Percentiles rank a stretch among this genome's conserved stretches.
Conservation (phyloP, 2,329 filamentous ascomycete genomes). For the Fusarium falciforme region DNA sequence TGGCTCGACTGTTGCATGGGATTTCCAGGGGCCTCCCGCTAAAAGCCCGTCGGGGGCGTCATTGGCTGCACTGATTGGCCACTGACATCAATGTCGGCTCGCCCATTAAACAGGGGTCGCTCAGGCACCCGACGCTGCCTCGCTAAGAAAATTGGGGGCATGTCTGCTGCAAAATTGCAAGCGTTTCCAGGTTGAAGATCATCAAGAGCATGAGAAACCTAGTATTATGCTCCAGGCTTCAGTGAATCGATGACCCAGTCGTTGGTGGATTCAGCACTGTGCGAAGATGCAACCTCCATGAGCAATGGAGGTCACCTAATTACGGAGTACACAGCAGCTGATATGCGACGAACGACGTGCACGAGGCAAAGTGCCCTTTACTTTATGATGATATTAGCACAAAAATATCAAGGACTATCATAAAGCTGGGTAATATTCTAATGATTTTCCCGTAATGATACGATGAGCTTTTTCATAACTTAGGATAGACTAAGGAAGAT, state of each 20-base stretch:
- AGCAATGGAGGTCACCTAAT: no score
- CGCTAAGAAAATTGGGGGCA: not conserved
- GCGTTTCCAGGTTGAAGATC: not conserved
- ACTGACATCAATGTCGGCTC: not conserved
- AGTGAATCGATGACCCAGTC: not conserved
- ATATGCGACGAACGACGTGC: not conserved
- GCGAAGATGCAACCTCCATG: not conserved
- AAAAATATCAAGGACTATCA: not conserved
- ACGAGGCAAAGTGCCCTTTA: not conserved
- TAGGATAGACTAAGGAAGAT: not conserved
- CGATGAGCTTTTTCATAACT: not conserved
- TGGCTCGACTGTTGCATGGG: constrained; percentile 6
- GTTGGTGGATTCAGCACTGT: not conserved
- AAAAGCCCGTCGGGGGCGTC: constrained; percentile 2
- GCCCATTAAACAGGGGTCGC: constrained; percentile 17
- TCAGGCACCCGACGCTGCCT: not conserved
- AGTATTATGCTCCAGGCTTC: no score
- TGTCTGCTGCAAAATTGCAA: not conserved
- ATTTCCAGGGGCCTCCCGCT: constrained; percentile 30
- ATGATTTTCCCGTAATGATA: not conserved
- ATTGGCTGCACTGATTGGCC: constrained; percentile 21
- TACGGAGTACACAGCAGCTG: not conserved
- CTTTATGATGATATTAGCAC: not conserved
- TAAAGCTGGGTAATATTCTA: not conserved
- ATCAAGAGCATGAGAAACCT: no score